Base-by-base conservation (phyloP, 148 eudicot genomes). In the Dianthus caryophyllus region DNA sequence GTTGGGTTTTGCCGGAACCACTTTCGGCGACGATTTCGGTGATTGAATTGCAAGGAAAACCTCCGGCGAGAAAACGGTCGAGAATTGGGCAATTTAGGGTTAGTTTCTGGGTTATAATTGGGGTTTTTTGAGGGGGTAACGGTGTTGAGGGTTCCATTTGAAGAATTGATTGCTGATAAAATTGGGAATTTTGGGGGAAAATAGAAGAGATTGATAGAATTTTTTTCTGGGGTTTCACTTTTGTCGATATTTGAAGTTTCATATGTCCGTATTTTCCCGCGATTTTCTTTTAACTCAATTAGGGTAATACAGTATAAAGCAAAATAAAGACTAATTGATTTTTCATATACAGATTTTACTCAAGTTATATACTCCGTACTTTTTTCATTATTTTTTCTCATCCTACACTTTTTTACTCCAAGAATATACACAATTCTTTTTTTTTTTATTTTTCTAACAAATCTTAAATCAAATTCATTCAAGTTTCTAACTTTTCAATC, bases 11-110 rank as follows among this genome's bases (percentile, higher is more conserved):
- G 24, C 97, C 97, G 31, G 69, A 77, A 49, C 91, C 87, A 77
- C 96, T 88, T 69, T 92, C 97, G 57, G 89, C 80, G 21, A 84
- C 88, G 68, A 92, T 56, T 66, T 92, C 97, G 18, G 97, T 92
- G 64, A 92, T 67, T 41, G 90, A 76, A 49, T 79, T 79, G 78
- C 79, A 85, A 20, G 97, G 91, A 68, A 92, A 57, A 26, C 97
- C 97, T 77, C 96, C 97, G 77, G 51, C 46, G 73, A 92, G 88
- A 43, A 85, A 79, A 56, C 58, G 60, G 74, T 89, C 84, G 20
- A 92, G 89, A 69, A 79, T 21, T 6, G 89, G 86, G 73, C 96
- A 92, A 38, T 78, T 76, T 39, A 83, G 65, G 47, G 85, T 71
- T 68, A 82, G 72, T 65, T 86, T 85, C 58, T 74, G 76, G 71